A percentile compares a stretch with the other conserved stretches of the same genome.
phyloP scores from a whole-genome alignment of 441 rosid genomes.

The Populus hybrid region DNA sequence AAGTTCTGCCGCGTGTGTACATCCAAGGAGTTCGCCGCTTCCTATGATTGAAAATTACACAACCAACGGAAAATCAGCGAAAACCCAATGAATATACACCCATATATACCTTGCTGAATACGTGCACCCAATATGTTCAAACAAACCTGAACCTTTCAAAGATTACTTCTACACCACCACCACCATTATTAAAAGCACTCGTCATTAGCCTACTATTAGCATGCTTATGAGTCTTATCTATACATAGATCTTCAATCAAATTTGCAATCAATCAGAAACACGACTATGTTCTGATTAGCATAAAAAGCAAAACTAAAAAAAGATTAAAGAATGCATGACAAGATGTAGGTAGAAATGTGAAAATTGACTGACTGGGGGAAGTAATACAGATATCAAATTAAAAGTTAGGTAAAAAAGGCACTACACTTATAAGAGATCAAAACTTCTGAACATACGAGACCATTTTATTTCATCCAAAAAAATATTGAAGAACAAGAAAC shows the following conservation, averaged over 20 bases:
- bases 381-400: background rate
- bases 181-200: background rate
- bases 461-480: background rate
- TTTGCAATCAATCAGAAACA: background rate
- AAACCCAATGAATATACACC: background rate
- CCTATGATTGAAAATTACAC: conserved; percentile 37
- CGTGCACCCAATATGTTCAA: background rate
- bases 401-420: too few species aligned
- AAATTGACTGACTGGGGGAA: background rate
- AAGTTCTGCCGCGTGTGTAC: conserved; percentile 44
- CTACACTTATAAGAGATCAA: too few species aligned
- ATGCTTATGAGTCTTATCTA: background rate
- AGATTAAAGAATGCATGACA: background rate
- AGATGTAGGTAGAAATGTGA: background rate
- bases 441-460: background rate
- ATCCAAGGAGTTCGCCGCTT: conserved; percentile 65
- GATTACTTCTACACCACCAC: background rate
- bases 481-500: too few species aligned
- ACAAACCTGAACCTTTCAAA: background rate
- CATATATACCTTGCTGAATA: too few species aligned
- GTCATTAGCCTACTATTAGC: background rate
- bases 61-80: background rate
- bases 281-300: background rate
- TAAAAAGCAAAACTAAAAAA: background rate
- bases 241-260: background rate